Evolutionary conservation across 768 basidiomycete genomes (phyloP), one percentile per base, ranked within the genome.

Genomic region (Lentinula lateritia): DNA sequence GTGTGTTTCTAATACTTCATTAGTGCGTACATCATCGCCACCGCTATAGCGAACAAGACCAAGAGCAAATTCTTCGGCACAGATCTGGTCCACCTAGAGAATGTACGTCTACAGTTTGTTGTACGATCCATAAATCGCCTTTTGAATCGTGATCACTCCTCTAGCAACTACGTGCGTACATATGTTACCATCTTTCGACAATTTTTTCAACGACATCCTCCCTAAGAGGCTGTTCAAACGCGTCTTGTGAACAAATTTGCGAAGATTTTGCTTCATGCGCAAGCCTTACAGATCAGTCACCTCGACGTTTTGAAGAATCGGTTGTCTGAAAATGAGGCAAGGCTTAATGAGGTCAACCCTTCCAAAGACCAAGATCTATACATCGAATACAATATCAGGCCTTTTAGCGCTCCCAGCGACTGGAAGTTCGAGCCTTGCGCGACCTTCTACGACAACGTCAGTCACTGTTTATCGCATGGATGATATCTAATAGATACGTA

Each of bases 401-500:
- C 83, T 2, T 93, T 93, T 69, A 76, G 73, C 35, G 72, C 80
- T 10, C 90, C 92, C 8, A 67, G 66, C 10, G 86, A 92, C 68
- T 91, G 84, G 87, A 71, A 63, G 46, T 94, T 93, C 66, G 91
- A 93, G 69, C 88, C 91, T 13, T 90, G 88, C 63, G 64, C 80
- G 6, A 82, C 74, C 58, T 85, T 89, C 65, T 93, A 94, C 69
- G 92, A 94, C 68, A 89, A 84, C 50, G 92, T 85, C 69, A 64
- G 84, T 71, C 7, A 32, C 43, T 18, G 2, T 12, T 23, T 28
- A 5, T 13, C 9, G 10, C 12, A 35, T 48, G n/a, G 42, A 23
- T 7, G 38, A 45, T 32, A 53, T 9, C 61, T 43, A 45, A 16
- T 34, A 71, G 69, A 54, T 63, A 53, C 64, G 53, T 45, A 39